Evolutionary conservation across 495 filamentous ascomycete genomes (phyloP).

Genomic region (Filosporella fistucella): DNA sequence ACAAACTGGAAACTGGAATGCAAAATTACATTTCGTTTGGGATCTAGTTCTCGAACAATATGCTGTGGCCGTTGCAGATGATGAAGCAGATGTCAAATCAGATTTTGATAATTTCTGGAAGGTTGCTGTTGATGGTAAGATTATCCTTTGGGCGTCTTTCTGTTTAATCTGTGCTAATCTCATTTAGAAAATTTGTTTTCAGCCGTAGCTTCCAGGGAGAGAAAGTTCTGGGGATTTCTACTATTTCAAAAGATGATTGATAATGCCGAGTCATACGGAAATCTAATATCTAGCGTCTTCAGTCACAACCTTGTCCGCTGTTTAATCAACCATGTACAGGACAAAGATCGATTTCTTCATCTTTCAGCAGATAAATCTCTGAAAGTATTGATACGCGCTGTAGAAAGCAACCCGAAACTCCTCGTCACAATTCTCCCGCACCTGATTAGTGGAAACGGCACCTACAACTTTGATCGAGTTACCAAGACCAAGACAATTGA

Average conservation of each 20-base stretch:
- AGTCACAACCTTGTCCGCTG: constrained; percentile 78
- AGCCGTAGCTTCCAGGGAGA: constrained; percentile 71
- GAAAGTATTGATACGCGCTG: constrained; percentile 61
- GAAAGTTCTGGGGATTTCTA: constrained; percentile 87
- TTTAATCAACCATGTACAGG: constrained; percentile 79
- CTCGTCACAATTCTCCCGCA: constrained; percentile 55
- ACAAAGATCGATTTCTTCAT: constrained; percentile 82
- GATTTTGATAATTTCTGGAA: constrained; percentile 80
- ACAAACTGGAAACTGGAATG: constrained; percentile 63
- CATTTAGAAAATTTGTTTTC: constrained; percentile 66
- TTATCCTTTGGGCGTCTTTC: constrained; percentile 26
- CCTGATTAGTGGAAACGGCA: constrained; percentile 63
- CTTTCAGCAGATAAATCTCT: constrained; percentile 68
- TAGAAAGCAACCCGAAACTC: constrained; percentile 56
- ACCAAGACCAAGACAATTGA: constrained; percentile 89
- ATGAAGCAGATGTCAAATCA: constrained; percentile 31
- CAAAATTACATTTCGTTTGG: constrained; percentile 87
- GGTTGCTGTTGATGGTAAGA: constrained; percentile 65
- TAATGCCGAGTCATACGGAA: constrained; percentile 36
- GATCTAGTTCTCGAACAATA: constrained; percentile 60
- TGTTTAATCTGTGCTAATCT: neutral
- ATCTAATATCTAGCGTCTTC: constrained; percentile 50
- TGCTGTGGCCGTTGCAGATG: constrained; percentile 29
- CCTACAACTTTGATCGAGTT: constrained; percentile 75
- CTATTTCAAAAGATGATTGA: constrained; percentile 72